A percentile compares a stretch with the other conserved stretches of the same genome.
phyloP scores from a whole-genome alignment of 2,329 filamentous ascomycete genomes.

The Pestalotiopsis sp. region DNA sequence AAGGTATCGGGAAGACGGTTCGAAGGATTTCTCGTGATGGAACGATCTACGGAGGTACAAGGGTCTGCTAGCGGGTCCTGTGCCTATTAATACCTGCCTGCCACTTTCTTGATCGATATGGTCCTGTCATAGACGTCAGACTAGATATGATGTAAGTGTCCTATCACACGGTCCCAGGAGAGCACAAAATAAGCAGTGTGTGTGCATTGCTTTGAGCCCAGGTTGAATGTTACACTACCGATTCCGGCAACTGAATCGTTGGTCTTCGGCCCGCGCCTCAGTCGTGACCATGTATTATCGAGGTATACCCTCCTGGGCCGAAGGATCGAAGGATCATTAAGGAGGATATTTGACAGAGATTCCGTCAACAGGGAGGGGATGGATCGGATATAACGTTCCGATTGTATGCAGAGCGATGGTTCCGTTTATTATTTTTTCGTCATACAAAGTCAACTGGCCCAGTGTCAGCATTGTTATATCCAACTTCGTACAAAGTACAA shows the following conservation, averaged over 20 bases:
- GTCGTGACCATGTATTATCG: background rate
- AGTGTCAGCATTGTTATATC: too few species aligned
- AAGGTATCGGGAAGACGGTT: background rate
- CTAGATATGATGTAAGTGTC: background rate
- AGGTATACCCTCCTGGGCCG: background rate
- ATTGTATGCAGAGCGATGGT: background rate
- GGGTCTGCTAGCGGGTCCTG: background rate
- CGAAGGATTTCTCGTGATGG: slow-evolving; percentile 7
- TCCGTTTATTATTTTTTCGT: background rate
- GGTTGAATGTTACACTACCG: too few species aligned
- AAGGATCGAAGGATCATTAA: background rate
- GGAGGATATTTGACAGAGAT: background rate
- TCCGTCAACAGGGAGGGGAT: background rate
- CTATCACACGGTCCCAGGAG: background rate
- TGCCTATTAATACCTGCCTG: background rate
- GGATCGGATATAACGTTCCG: background rate
- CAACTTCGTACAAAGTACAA: too few species aligned
- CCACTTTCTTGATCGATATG: background rate
- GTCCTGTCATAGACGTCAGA: background rate
- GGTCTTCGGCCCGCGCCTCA: background rate
- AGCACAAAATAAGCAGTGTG: background rate
- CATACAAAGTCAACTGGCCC: too few species aligned
- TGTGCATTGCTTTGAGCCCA: too few species aligned
- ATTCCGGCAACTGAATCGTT: background rate
- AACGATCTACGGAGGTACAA: background rate